phyloP scores from a whole-genome alignment of 1,139 yeast genomes.

The Suhomyces anneliseae region DNA sequence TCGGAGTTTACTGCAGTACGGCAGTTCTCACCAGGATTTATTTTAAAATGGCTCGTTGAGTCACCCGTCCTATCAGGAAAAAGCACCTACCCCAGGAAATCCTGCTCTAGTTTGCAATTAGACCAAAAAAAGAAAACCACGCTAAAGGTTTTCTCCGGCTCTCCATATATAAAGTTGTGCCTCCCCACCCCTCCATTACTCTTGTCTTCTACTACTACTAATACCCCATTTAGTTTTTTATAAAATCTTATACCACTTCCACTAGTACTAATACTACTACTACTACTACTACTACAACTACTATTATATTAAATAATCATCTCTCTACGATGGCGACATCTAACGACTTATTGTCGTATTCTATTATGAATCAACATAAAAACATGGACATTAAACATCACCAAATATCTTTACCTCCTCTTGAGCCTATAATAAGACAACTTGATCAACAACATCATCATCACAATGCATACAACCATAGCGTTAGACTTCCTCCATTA shows the following conservation, averaged over 20 bases:
- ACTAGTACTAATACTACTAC: too few relatives aligned
- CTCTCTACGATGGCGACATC: conserved; percentile 21
- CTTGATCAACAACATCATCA: conserved; percentile 1
- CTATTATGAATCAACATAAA: conserved; percentile 30
- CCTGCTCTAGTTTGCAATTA: conserved; percentile 5
- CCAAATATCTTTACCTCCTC: conserved; percentile 14
- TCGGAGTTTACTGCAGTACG: neutral
- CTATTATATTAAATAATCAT: neutral
- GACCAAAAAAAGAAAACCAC: conserved; percentile 5
- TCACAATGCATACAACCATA: conserved; percentile 1
- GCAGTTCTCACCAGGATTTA: neutral
- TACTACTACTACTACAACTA: too few relatives aligned
- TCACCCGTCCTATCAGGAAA: conserved; percentile 1
- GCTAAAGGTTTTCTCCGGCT: neutral
- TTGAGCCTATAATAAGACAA: conserved; percentile 14
- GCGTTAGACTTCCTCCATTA: conserved; percentile 8
- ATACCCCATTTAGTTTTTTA: neutral
- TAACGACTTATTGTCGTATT: conserved; percentile 35
- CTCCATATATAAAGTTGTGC: conserved; percentile 1
- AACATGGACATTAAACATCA: conserved; percentile 1
- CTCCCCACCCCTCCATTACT: neutral
- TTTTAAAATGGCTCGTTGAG: too few relatives aligned
- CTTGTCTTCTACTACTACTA: too few relatives aligned
- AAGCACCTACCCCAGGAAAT: conserved; percentile 9
- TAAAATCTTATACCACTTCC: too few relatives aligned